A percentile compares a stretch with the other conserved stretches of the same genome.
These are phyloP conservation scores for Saprolegnia diclina DNA, from an alignment of 352 stramenopile genomes.

Conservation along the genomic window DNA sequence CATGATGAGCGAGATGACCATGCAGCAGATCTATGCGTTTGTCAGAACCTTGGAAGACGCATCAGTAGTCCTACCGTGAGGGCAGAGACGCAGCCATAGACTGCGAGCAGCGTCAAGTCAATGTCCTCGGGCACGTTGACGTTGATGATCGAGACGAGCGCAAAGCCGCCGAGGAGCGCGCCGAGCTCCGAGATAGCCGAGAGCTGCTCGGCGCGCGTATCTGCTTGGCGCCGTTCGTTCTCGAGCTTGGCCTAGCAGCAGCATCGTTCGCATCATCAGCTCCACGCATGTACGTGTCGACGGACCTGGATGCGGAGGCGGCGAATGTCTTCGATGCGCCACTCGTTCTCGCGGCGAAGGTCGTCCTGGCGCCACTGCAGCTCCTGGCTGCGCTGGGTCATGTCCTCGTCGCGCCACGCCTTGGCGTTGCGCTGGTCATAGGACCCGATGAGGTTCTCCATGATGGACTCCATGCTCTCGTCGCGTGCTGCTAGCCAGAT, in stretches of 20 bases:
- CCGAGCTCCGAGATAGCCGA: conserved; percentile 58
- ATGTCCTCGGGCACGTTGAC: conserved; percentile 47
- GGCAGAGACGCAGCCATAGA: conserved; percentile 55
- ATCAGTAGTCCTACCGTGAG: conserved; percentile 36
- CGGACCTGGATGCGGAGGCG: conserved; percentile 15
- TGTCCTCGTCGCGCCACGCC: conserved; percentile 75
- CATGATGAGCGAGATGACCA: conserved; percentile 65
- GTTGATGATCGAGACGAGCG: conserved; percentile 70
- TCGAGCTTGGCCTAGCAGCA: conserved; percentile 64
- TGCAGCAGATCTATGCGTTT: conserved; percentile 52
- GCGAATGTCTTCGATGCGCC: conserved; percentile 58
- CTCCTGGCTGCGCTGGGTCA: conserved; percentile 65
- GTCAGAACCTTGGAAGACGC: not conserved
- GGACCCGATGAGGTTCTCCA: conserved; percentile 74
- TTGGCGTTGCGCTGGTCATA: conserved; percentile 83
- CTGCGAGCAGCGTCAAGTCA: conserved; percentile 41
- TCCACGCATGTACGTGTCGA: no score
- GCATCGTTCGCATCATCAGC: conserved; percentile 39
- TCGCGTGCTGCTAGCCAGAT: not conserved
- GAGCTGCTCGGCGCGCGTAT: conserved; percentile 62
- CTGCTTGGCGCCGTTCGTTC: conserved; percentile 71
- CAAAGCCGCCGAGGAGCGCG: conserved; percentile 61
- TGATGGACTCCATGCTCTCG: conserved; percentile 44
- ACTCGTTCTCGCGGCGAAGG: conserved; percentile 56
- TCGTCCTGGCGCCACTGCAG: conserved; percentile 79